These are phyloP conservation scores for Aspergillus costaricaensis DNA, from an alignment of 2,329 filamentous ascomycete genomes.

Conservation along the genomic window DNA sequence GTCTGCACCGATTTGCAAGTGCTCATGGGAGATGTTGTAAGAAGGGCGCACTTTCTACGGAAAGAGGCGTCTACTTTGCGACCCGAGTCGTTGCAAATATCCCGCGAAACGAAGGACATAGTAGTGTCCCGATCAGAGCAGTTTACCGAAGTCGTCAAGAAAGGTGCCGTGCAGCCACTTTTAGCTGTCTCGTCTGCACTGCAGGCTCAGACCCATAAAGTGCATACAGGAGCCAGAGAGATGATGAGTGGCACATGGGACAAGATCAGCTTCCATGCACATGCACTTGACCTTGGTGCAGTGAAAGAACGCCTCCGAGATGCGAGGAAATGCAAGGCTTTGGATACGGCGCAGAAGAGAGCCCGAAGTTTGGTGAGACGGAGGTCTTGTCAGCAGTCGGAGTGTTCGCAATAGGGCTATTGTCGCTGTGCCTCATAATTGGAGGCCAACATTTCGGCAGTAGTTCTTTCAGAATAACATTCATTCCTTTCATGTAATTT, in stretches of 20 bases:
- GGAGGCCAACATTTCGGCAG: background rate
- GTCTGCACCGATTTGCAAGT: slow-evolving; percentile 42
- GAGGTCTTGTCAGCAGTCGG: slow-evolving; percentile 16
- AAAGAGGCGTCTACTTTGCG: slow-evolving; percentile 31
- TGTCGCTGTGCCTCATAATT: background rate
- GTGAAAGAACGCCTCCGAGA: slow-evolving; percentile 33
- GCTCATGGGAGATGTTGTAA: slow-evolving; percentile 40
- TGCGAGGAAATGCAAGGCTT: slow-evolving; percentile 29
- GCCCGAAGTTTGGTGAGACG: slow-evolving; percentile 34
- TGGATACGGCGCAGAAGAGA: slow-evolving; percentile 39
- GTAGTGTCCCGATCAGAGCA: slow-evolving; percentile 38
- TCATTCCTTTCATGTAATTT: slow-evolving; percentile 1
- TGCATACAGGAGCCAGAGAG: slow-evolving; percentile 32
- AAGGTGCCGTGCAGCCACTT: slow-evolving; percentile 35
- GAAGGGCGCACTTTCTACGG: slow-evolving; percentile 36
- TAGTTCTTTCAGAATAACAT: background rate
- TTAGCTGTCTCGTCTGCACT: slow-evolving; percentile 33
- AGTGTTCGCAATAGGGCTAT: slow-evolving; percentile 9
- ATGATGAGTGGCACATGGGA: slow-evolving; percentile 32
- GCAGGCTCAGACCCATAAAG: slow-evolving; percentile 30
- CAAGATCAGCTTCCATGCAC: slow-evolving; percentile 27
- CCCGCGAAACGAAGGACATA: slow-evolving; percentile 23
- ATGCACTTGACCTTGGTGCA: slow-evolving; percentile 25
- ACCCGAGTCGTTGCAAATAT: slow-evolving; percentile 27
- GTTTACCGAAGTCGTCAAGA: slow-evolving; percentile 34